These are phyloP conservation scores for Cordyceps cicadae DNA, from an alignment of 2,329 filamentous ascomycete genomes.

Conservation along the genomic window DNA sequence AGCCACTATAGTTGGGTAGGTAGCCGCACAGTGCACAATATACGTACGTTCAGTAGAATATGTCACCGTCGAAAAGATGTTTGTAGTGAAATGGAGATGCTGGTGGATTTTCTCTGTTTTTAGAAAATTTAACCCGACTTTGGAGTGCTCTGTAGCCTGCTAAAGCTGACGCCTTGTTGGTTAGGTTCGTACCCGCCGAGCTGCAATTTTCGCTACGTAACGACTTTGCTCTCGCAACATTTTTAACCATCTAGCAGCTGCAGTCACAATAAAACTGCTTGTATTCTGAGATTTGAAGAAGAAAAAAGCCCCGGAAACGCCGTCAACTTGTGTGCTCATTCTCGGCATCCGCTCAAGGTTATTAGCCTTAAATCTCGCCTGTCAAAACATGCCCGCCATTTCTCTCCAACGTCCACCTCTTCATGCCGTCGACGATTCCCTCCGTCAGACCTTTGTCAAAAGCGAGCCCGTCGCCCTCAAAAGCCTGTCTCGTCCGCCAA, in stretches of 20 bases:
- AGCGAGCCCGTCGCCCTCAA: conserved; percentile 24
- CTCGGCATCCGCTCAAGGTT: background rate
- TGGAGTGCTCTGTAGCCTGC: background rate
- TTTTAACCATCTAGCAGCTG: too few species aligned
- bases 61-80: too few species aligned
- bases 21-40: too few species aligned
- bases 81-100: too few species aligned
- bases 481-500: conserved; percentile 33
- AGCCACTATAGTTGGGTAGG: too few species aligned
- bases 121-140: background rate
- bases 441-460: conserved; percentile 31
- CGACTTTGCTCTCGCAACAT: too few species aligned
- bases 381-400: conserved; percentile 23
- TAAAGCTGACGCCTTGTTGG: too few species aligned
- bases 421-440: conserved; percentile 29
- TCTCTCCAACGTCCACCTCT: conserved; percentile 27
- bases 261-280: too few species aligned
- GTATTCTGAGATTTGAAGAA: too few species aligned
- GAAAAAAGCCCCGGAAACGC: background rate
- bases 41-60: too few species aligned
- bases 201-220: background rate
- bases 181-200: too few species aligned
- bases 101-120: background rate
- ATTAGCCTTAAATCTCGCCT: conserved; percentile 1
- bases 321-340: background rate